A percentile compares a stretch with the other conserved stretches of the same genome.
These are phyloP conservation scores for Penicillium sclerotiorum DNA, from an alignment of 2,329 filamentous ascomycete species.

Conservation along the genomic window DNA sequence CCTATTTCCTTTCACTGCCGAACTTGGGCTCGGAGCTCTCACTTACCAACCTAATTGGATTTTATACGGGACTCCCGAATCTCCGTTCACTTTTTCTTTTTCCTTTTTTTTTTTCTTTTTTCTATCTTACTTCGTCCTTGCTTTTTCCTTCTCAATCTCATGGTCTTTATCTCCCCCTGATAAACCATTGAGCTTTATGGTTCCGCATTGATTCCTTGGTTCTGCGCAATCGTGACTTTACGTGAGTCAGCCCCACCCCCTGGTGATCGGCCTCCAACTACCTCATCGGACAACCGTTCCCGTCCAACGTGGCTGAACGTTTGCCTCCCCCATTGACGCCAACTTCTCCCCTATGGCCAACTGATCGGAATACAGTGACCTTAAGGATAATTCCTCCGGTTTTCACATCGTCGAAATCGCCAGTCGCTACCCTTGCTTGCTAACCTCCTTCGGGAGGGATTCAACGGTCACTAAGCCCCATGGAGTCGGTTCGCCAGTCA, in stretches of 20 bases:
- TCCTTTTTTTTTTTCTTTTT: neutral
- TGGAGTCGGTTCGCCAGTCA: constrained; percentile 62
- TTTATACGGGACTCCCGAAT: too few relatives aligned
- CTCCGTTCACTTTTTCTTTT: neutral
- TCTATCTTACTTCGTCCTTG: neutral
- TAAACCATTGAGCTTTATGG: too few relatives aligned
- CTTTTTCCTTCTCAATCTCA: neutral
- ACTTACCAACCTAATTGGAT: too few relatives aligned
- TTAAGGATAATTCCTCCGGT: too few relatives aligned
- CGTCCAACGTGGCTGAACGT: constrained; percentile 21
- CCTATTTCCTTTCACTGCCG: too few relatives aligned
- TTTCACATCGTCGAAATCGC: neutral
- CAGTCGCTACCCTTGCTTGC: constrained; percentile 2
- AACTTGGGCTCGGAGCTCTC: neutral
- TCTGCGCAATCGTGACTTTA: neutral
- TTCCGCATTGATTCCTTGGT: too few relatives aligned
- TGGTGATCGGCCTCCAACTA: constrained; percentile 27
- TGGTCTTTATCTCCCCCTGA: too few relatives aligned
- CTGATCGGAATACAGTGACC: constrained; percentile 1
- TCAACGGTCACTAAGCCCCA: constrained; percentile 41
- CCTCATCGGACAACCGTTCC: constrained; percentile 29
- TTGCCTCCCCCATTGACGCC: constrained; percentile 9
- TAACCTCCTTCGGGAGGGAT: constrained; percentile 7
- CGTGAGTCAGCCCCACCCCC: constrained; percentile 23
- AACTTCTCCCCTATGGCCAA: constrained; percentile 19